Percentiles rank a stretch among this genome's conserved stretches.
Conservation (phyloP, 106 monocot genomes). For the Dendrobium chrysotoxum region DNA sequence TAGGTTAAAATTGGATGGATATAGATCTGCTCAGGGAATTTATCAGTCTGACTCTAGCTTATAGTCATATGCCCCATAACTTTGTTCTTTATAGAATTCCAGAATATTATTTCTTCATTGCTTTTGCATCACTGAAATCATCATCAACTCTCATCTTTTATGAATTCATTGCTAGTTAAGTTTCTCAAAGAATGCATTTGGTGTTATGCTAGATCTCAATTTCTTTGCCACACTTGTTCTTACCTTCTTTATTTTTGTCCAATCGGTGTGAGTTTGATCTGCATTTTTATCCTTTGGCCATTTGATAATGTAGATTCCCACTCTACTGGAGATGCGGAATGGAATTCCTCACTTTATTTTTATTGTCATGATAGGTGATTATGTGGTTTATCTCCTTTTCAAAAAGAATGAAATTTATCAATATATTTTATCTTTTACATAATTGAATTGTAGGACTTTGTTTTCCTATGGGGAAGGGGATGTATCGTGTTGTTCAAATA, state of each 20-base stretch:
- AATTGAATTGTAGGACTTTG: slow-evolving; percentile 59
- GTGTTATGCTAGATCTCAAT: neutral
- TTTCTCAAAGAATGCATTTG: neutral
- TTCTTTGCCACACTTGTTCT: neutral
- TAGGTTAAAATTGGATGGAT: no score
- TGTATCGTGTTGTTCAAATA: slow-evolving; percentile 88
- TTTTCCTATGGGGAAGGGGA: slow-evolving; percentile 99
- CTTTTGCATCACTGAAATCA: neutral
- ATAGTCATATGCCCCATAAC: neutral
- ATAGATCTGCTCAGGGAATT: neutral
- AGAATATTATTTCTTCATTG: neutral
- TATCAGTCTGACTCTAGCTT: neutral
- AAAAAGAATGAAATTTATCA: neutral
- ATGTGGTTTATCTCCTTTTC: neutral
- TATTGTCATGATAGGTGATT: neutral
- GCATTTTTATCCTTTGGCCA: neutral
- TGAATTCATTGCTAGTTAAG: neutral
- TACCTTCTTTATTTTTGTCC: neutral
- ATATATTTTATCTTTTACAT: neutral
- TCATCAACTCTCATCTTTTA: neutral
- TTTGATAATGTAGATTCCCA: neutral
- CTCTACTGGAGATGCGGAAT: neutral
- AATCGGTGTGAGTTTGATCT: neutral
- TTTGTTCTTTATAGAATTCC: neutral
- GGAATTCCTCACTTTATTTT: neutral